phyloP scores from a whole-genome alignment of 2,329 filamentous ascomycete species.

The Hypoxylon sp. region DNA sequence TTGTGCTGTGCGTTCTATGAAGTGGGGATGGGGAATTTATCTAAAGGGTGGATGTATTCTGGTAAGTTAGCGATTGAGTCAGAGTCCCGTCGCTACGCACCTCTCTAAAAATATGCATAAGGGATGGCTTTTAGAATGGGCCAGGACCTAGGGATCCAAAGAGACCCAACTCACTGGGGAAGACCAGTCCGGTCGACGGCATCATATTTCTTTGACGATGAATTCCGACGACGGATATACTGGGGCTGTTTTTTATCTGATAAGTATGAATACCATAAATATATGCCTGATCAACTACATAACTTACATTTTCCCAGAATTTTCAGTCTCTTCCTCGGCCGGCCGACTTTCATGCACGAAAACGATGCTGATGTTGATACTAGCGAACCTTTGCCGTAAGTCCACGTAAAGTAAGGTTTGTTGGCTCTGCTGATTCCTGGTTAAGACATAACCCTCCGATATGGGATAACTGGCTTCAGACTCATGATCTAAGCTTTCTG shows the following conservation, averaged over 20 bases:
- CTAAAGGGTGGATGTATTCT: slow-evolving; percentile 16
- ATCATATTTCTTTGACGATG: not conserved
- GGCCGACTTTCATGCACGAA: not conserved
- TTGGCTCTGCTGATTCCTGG: not conserved
- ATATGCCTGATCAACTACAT: not conserved
- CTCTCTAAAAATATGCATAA: not conserved
- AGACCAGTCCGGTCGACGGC: not conserved
- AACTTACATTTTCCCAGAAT: not conserved
- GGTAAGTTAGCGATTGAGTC: slow-evolving; percentile 1
- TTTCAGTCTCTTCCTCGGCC: slow-evolving; percentile 1
- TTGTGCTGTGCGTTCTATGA: slow-evolving; percentile 14
- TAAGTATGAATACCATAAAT: not conserved
- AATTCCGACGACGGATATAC: not conserved
- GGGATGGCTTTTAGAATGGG: not conserved
- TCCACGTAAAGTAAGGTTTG: not conserved
- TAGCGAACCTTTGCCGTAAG: not conserved
- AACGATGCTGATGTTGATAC: not conserved
- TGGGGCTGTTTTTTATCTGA: not conserved
- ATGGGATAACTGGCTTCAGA: not conserved
- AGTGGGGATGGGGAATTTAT: slow-evolving; percentile 7
- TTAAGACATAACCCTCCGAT: not conserved
- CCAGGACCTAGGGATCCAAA: not conserved
- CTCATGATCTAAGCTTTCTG: not conserved
- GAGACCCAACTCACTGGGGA: not conserved
- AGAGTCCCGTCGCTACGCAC: not conserved